phyloP scores from a whole-genome alignment of 768 basidiomycete species.

The Dioszegia aurantiaca region DNA sequence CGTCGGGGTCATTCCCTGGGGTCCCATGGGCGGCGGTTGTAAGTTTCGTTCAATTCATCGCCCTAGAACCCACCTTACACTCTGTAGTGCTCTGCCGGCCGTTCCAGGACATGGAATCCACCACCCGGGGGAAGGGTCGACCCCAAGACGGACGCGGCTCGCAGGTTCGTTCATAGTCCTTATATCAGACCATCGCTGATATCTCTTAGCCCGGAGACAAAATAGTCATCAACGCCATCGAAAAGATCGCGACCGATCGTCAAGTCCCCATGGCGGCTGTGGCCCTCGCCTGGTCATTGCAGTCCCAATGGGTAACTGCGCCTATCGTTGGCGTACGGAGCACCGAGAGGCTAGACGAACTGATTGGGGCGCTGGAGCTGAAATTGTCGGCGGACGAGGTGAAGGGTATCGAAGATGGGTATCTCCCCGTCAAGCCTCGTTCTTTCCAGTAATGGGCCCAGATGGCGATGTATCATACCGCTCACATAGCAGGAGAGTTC shows the following conservation, averaged over 20 bases:
- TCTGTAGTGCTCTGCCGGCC: conserved; percentile 50
- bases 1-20: conserved; percentile 61
- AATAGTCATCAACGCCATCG: conserved; percentile 55
- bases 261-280: conserved; percentile 60
- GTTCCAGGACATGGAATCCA: conserved; percentile 55
- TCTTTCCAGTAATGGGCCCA: conserved; percentile 11
- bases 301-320: conserved; percentile 59
- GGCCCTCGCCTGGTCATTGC: conserved; percentile 59
- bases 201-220: conserved; percentile 18
- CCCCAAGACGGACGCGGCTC: conserved; percentile 18
- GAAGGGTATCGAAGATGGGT: conserved; percentile 56
- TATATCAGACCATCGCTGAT: not conserved
- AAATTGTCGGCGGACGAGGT: conserved; percentile 61
- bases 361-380: conserved; percentile 58
- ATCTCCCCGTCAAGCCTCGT: conserved; percentile 11
- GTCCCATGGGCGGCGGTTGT: conserved; percentile 56
- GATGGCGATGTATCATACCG: no score
- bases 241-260: conserved; percentile 60
- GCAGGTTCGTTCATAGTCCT: conserved; percentile 14
- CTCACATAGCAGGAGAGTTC: no score
- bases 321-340: conserved; percentile 64
- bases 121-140: conserved; percentile 10
- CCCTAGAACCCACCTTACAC: not conserved
- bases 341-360: conserved; percentile 58
- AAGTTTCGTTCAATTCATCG: conserved; percentile 11